Evolutionary conservation across 768 basidiomycete species (phyloP).

Genomic region (Podaxis sp.): DNA sequence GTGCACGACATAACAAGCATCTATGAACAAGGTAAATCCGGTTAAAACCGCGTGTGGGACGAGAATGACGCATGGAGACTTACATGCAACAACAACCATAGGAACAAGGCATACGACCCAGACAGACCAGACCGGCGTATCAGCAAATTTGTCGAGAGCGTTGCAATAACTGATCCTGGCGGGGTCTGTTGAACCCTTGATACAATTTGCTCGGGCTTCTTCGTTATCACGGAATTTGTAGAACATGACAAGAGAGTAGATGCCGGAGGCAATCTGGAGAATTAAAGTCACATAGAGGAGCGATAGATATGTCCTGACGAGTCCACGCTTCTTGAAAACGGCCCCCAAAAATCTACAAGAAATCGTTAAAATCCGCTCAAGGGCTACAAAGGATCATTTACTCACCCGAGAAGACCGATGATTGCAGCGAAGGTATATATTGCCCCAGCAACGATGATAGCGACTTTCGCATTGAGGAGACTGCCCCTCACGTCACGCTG

Average conservation of each 20-base stretch:
- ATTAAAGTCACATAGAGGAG: slow-evolving; percentile 29
- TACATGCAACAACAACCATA: slow-evolving; percentile 38
- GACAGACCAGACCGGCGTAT: slow-evolving; percentile 28
- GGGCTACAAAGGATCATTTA: slow-evolving; percentile 1
- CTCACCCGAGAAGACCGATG: slow-evolving; percentile 35
- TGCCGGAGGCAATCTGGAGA: slow-evolving; percentile 30
- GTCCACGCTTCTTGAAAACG: slow-evolving; percentile 35
- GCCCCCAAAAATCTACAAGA: slow-evolving; percentile 37
- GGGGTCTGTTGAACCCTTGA: slow-evolving; percentile 24
- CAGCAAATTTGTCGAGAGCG: slow-evolving; percentile 24
- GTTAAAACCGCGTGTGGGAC: slow-evolving; percentile 8
- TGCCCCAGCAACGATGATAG: slow-evolving; percentile 30
- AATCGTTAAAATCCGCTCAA: not conserved
- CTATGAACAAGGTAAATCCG: slow-evolving; percentile 21
- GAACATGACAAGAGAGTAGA: slow-evolving; percentile 34
- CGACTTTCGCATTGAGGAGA: slow-evolving; percentile 14
- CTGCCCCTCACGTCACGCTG: slow-evolving; percentile 23
- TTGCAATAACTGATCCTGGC: slow-evolving; percentile 31
- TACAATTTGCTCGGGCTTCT: slow-evolving; percentile 26
- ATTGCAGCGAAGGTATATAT: slow-evolving; percentile 35
- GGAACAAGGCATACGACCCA: slow-evolving; percentile 36
- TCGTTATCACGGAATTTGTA: slow-evolving; percentile 27
- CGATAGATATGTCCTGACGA: slow-evolving; percentile 33
- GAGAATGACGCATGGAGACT: slow-evolving; percentile 20
- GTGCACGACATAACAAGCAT: slow-evolving; percentile 38